Evolutionary conservation across 1,284 basidiomycete species (phyloP), one percentile per base, ranked within the genome.

Genomic region (Pyrrhoderma noxium): DNA sequence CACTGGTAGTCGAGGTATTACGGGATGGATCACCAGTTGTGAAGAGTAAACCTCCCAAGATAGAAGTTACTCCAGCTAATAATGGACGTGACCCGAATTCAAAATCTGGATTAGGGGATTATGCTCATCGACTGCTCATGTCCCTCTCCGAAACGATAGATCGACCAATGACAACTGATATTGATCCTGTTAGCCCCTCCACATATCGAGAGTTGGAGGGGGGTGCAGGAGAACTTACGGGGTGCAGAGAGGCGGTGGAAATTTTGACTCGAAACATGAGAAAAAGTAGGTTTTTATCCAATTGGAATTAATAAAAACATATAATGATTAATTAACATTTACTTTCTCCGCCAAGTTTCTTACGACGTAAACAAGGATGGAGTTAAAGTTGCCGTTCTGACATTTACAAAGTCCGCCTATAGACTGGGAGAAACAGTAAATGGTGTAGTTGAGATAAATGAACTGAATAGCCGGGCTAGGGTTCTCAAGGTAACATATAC

Each of bases 301-400:
- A 9, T 37, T 37, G 11, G 16, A 9, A 37, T 37, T 11, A 37
- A 37, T 9, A 37, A 16, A 16, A 37, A 37, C 35, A 16, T 43
- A 11, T 42, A 5, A 41, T 22, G 52, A 40, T n/a, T 31, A n/a
- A n/a, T n/a, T n/a, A n/a, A n/a, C n/a, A n/a, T n/a, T n/a, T n/a
- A n/a, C n/a, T n/a, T n/a, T n/a, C n/a, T n/a, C n/a, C n/a, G n/a
- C n/a, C n/a, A n/a, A 93, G 91, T 85, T 31, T 93, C 91, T 0
- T 95, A 90, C 67, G 93, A 96, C 67, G 91, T 96, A 54, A 86
- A 83, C 61, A 93, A 95, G 70, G 89, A 93, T 45, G 90, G 88
- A 0, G 77, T 87, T 46, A 80, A 83, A 40, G 90, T 95, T 48
- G 92, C 93, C 1, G 82, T 89, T 23, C 68, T 96, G n/a, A 94